phyloP scores from a whole-genome alignment of 768 basidiomycete species.

The Boletus reticuloceps region DNA sequence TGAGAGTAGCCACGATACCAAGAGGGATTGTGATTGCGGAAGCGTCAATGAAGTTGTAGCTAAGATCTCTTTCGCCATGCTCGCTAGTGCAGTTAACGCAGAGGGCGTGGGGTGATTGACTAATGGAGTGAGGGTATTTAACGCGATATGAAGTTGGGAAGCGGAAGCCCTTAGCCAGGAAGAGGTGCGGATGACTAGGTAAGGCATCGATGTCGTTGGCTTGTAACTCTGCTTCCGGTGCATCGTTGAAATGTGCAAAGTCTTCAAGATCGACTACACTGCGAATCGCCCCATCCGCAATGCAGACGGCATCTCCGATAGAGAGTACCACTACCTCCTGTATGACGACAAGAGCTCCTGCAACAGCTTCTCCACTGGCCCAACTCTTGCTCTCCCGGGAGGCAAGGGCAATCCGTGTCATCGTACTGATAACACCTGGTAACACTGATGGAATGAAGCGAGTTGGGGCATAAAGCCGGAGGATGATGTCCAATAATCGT shows the following conservation, averaged over 20 bases:
- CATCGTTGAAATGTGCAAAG: constrained; percentile 38
- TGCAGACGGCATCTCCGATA: constrained; percentile 67
- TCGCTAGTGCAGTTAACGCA: constrained; percentile 57
- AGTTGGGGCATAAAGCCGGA: constrained; percentile 46
- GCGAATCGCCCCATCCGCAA: constrained; percentile 55
- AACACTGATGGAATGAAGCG: constrained; percentile 67
- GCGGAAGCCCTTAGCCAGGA: constrained; percentile 82
- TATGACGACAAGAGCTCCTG: constrained; percentile 57
- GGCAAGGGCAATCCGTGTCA: constrained; percentile 69
- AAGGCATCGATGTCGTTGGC: constrained; percentile 34
- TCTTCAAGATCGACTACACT: constrained; percentile 62
- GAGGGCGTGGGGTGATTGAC: constrained; percentile 67
- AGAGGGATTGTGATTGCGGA: constrained; percentile 62
- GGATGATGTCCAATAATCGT: constrained; percentile 50
- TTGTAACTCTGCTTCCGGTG: constrained; percentile 12
- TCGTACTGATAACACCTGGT: constrained; percentile 79
- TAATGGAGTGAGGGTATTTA: constrained; percentile 72
- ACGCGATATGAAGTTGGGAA: constrained; percentile 78
- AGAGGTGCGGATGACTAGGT: constrained; percentile 56
- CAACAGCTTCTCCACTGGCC: constrained; percentile 69
- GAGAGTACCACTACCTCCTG: constrained; percentile 50
- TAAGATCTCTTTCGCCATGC: constrained; percentile 57
- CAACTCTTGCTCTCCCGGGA: constrained; percentile 55
- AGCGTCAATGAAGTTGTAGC: constrained; percentile 57
- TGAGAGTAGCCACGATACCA: constrained; percentile 71